Evolutionary conservation across 1,284 basidiomycete genomes (phyloP).

Genomic region (Caloboletus firmus): DNA sequence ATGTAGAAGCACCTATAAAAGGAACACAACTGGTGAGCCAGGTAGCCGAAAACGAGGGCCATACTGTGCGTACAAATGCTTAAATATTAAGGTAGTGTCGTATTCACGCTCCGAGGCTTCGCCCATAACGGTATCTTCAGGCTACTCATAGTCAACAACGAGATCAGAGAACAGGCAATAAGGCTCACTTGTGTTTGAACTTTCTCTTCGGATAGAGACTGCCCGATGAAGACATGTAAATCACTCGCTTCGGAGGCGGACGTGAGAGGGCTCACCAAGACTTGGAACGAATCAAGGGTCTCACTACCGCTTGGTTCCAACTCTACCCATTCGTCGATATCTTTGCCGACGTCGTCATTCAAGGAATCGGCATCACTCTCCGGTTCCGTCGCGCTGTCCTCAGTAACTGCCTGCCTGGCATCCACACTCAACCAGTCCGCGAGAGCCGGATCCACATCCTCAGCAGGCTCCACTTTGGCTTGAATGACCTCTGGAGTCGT

Average conservation of each 20-base stretch:
- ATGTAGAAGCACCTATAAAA: constrained; percentile 77
- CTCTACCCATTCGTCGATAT: constrained; percentile 33
- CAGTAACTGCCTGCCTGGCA: constrained; percentile 3
- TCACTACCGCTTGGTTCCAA: constrained; percentile 23
- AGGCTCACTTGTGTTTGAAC: constrained; percentile 11
- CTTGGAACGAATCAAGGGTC: constrained; percentile 24
- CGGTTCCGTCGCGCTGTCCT: constrained; percentile 43
- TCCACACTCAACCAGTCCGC: constrained; percentile 68
- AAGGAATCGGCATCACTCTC: constrained; percentile 72
- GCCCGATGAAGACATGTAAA: not conserved
- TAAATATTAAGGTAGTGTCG: constrained; percentile 74
- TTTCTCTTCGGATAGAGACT: constrained; percentile 21
- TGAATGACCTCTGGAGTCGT: constrained; percentile 24
- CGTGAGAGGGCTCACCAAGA: constrained; percentile 20
- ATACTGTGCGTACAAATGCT: constrained; percentile 61
- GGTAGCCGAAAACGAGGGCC: not conserved
- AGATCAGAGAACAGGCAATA: not conserved
- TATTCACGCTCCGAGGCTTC: constrained; percentile 72
- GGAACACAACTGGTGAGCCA: not conserved
- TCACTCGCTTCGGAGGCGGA: not conserved
- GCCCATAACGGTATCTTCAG: constrained; percentile 58
- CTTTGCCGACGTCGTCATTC: constrained; percentile 54
- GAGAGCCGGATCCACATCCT: constrained; percentile 45
- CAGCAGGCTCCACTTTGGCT: constrained; percentile 32
- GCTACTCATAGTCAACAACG: constrained; percentile 15